Conservation (phyloP, 176 grass and related monocot species). For the Carex scoparia region DNA sequence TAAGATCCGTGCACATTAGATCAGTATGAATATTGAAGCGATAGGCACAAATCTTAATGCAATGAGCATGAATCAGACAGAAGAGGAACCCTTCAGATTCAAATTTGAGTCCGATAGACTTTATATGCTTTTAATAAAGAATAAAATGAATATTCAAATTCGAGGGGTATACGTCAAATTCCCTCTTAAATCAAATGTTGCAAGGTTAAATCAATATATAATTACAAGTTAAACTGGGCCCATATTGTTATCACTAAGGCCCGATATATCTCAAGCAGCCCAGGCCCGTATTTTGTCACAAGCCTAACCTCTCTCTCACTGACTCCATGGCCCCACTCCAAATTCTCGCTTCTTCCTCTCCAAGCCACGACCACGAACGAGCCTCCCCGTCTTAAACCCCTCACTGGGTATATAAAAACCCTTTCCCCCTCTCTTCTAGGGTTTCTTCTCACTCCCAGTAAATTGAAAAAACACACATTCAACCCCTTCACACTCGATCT, state of each 20-base stretch:
- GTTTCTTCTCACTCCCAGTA: not conserved
- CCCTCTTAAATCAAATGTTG: too few relatives aligned
- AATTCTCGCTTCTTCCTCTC: slow-evolving; percentile 3
- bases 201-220: not conserved
- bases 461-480: not conserved
- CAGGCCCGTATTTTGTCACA: not conserved
- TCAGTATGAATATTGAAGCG: too few relatives aligned
- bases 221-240: not conserved
- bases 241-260: not conserved
- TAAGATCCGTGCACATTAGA: too few relatives aligned
- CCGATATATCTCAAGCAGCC: not conserved
- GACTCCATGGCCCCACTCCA: not conserved
- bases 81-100: too few relatives aligned
- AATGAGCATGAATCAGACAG: too few relatives aligned
- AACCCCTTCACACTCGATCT: not conserved
- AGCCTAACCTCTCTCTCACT: not conserved
- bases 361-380: slow-evolving; percentile 13
- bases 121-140: too few relatives aligned
- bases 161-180: too few relatives aligned
- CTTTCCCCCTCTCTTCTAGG: not conserved
- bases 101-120: too few relatives aligned
- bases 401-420: slow-evolving; percentile 4
- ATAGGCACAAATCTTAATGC: too few relatives aligned
- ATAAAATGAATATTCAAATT: too few relatives aligned
- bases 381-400: not conserved